These are phyloP conservation scores for Chytriomyces sp. DNA, from an alignment of 192 early-diverging fungal species.

Conservation along the genomic window DNA sequence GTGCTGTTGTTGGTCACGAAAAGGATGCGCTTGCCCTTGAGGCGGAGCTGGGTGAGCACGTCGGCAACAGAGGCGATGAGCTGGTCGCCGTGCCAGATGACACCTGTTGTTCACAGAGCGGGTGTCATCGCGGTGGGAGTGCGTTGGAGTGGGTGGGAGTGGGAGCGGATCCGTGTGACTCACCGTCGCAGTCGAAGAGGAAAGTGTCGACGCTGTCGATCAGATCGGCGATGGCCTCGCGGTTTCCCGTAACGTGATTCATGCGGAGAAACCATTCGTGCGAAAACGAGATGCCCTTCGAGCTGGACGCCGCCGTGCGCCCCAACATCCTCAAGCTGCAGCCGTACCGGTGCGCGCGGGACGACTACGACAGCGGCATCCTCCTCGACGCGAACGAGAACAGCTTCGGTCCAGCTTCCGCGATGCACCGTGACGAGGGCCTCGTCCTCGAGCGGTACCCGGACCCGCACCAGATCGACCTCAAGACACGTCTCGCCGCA, in stretches of 20 bases:
- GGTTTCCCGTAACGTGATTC: constrained; percentile 16
- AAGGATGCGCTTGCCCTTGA: constrained; percentile 78
- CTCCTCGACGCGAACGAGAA: constrained; percentile 99
- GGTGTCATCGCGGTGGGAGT: too few relatives aligned
- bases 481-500: constrained; percentile 77
- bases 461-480: constrained; percentile 82
- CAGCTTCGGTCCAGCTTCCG: constrained; percentile 71
- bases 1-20: constrained; percentile 99
- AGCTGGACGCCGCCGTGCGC: constrained; percentile 42
- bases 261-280: neutral
- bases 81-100: constrained; percentile 84
- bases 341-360: constrained; percentile 98
- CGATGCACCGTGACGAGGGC: constrained; percentile 21
- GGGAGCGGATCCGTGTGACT: neutral
- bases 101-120: too few relatives aligned
- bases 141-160: neutral
- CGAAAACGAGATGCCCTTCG: constrained; percentile 28
- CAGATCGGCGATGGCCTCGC: constrained; percentile 40
- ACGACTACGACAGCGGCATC: constrained; percentile 92
- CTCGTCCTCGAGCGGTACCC: constrained; percentile 89
- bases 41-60: constrained; percentile 67
- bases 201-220: constrained; percentile 88
- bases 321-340: constrained; percentile 42
- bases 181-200: constrained; percentile 96
- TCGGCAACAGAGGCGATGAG: constrained; percentile 69